Percentiles rank a stretch among this genome's conserved stretches.
phyloP scores from a whole-genome alignment of 139 green algal species.

The Micromonas commoda region DNA sequence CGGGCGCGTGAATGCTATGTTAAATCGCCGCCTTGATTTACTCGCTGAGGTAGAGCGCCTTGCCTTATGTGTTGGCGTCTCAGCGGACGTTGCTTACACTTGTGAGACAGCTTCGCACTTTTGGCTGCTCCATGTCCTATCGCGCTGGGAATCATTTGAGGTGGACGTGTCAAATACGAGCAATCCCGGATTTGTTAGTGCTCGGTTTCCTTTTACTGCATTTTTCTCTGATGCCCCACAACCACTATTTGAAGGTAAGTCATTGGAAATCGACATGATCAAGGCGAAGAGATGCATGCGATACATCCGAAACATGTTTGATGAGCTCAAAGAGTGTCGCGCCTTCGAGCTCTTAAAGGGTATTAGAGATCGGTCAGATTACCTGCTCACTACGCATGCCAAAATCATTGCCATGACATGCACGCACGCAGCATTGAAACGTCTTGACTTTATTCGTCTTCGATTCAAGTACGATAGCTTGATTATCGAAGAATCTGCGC shows the following conservation, averaged over 20 bases:
- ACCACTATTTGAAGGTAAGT: constrained; percentile 58
- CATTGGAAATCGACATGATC: constrained; percentile 56
- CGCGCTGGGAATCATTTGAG: constrained; percentile 64
- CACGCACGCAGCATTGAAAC: constrained; percentile 95
- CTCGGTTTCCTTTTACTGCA: constrained; percentile 82
- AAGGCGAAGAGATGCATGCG: constrained; percentile 75
- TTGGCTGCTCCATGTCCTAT: constrained; percentile 87
- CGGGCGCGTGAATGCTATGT: constrained; percentile 90
- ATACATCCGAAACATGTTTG: constrained; percentile 82
- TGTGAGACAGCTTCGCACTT: constrained; percentile 95
- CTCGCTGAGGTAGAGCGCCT: constrained; percentile 66
- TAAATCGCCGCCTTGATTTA: constrained; percentile 78
- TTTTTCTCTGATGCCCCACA: constrained; percentile 82
- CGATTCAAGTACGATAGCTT: constrained; percentile 96
- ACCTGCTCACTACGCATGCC: constrained; percentile 92
- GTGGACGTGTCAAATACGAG: constrained; percentile 30
- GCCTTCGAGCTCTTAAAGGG: constrained; percentile 93
- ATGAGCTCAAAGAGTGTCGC: constrained; percentile 91
- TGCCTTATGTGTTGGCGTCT: constrained; percentile 44
- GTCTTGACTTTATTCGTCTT: constrained; percentile 87
- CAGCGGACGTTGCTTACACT: constrained; percentile 73
- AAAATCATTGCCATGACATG: constrained; percentile 99
- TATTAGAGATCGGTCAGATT: constrained; percentile 85
- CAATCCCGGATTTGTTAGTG: constrained; percentile 44
- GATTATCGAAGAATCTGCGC: constrained; percentile 94